Conservation (phyloP, 164 flowering plant species). For the Cinnamomum chago region DNA sequence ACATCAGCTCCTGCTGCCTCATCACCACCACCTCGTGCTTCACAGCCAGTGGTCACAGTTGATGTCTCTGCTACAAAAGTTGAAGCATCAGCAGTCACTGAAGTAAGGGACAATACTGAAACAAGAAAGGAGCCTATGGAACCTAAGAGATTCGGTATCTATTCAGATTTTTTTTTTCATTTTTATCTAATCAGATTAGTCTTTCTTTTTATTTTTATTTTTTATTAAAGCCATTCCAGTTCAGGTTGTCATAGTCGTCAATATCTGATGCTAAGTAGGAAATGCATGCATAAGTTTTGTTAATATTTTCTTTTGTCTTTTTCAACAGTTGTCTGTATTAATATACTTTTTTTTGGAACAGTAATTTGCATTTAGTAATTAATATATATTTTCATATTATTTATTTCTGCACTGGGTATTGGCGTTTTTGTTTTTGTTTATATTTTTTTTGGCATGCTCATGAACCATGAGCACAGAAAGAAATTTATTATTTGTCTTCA, state of each 20-base stretch:
- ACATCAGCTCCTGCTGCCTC: constrained; percentile 33
- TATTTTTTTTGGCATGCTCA: neutral
- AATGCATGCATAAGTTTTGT: neutral
- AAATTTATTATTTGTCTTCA: neutral
- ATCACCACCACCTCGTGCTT: constrained; percentile 30
- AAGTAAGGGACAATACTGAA: constrained; percentile 32
- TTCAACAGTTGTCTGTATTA: neutral
- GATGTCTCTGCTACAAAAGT: constrained; percentile 73
- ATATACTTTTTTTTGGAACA: neutral
- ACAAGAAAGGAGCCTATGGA: constrained; percentile 41
- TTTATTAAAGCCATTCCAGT: neutral
- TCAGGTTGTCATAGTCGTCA: neutral
- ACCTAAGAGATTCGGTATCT: constrained; percentile 59
- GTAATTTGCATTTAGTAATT: neutral
- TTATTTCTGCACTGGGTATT: neutral
- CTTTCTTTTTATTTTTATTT: too few relatives aligned
- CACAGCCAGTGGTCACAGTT: constrained; percentile 50
- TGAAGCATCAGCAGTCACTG: constrained; percentile 17
- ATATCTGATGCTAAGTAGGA: neutral
- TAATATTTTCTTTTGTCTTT: neutral
- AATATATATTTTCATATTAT: too few relatives aligned
- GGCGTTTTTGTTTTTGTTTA: neutral
- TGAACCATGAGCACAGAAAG: neutral
- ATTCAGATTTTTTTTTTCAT: neutral
- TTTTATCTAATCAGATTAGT: too few relatives aligned